These are phyloP conservation scores for Narthecium ossifragum DNA, from an alignment of 106 monocot genomes.

Conservation along the genomic window DNA sequence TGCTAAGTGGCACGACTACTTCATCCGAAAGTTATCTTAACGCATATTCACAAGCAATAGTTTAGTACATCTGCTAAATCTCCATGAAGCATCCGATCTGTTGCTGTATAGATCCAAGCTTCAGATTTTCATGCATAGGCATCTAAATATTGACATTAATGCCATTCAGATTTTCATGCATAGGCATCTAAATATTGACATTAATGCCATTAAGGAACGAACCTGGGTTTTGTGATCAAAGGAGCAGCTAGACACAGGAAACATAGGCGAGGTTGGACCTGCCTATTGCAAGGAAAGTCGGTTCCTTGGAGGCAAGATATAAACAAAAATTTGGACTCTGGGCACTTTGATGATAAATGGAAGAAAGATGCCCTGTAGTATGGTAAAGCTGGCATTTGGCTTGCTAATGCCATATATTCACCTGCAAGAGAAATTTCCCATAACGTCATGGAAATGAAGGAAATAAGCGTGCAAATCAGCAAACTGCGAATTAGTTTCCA, in stretches of 20 bases:
- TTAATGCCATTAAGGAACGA: not conserved
- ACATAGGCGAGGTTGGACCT: not conserved
- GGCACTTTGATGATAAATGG: slow-evolving; percentile 4
- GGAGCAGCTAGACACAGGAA: not conserved
- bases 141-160: not conserved
- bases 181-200: not conserved
- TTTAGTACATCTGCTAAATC: too few relatives aligned
- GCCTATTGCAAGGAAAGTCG: not conserved
- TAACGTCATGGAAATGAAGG: too few relatives aligned
- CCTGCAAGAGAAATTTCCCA: too few relatives aligned
- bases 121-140: not conserved
- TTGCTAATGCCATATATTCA: not conserved
- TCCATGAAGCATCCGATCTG: too few relatives aligned
- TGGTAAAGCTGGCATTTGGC: slow-evolving; percentile 7
- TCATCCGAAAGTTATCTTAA: too few relatives aligned
- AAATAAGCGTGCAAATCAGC: too few relatives aligned
- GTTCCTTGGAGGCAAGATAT: slow-evolving; percentile 6
- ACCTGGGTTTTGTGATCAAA: slow-evolving; percentile 9
- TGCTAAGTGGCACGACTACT: too few relatives aligned
- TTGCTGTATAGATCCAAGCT: too few relatives aligned
- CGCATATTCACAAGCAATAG: too few relatives aligned
- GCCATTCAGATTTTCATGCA: not conserved
- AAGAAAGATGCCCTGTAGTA: slow-evolving; percentile 2
- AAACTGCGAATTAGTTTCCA: too few relatives aligned
- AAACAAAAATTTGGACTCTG: slow-evolving; percentile 2